A percentile compares a stretch with the other conserved stretches of the same genome.
Evolutionary conservation across 2,329 filamentous ascomycete species (phyloP).

Genomic region (Orbilia blumenaviensis): DNA sequence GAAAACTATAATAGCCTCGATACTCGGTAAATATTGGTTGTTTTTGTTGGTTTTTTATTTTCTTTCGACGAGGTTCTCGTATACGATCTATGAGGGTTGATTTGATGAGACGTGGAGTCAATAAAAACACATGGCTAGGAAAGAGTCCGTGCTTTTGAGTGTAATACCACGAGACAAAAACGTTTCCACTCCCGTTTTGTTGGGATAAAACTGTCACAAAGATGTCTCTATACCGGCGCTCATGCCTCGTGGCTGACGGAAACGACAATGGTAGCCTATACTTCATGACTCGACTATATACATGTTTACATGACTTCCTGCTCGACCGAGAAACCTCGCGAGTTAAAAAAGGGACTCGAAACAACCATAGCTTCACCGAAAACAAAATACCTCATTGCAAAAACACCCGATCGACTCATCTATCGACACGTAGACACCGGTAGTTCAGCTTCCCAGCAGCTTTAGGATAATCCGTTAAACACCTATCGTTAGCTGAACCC

Average conservation of each 20-base stretch:
- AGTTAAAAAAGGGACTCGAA: background rate
- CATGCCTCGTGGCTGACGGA: background rate
- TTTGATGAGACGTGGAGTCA: background rate
- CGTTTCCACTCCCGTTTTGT: background rate
- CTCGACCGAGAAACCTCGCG: background rate
- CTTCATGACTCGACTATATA: slow-evolving; percentile 1
- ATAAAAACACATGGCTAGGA: background rate
- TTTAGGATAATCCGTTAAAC: slow-evolving; percentile 10
- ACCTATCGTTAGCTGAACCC: background rate
- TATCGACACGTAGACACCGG: slow-evolving; percentile 36
- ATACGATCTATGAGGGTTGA: background rate
- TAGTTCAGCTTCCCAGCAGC: background rate
- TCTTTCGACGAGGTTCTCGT: background rate
- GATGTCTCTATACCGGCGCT: slow-evolving; percentile 11
- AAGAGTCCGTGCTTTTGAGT: background rate
- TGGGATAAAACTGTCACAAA: background rate
- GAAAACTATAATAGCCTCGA: background rate
- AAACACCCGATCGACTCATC: slow-evolving; percentile 26
- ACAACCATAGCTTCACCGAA: slow-evolving; percentile 8
- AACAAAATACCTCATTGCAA: background rate
- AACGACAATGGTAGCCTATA: background rate
- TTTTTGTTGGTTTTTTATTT: background rate
- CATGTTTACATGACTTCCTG: background rate
- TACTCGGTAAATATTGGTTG: slow-evolving; percentile 13
- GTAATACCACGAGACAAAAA: slow-evolving; percentile 8